Base-by-base conservation (phyloP, 1,284 basidiomycete genomes). In the Leucoagaricus sp. region DNA sequence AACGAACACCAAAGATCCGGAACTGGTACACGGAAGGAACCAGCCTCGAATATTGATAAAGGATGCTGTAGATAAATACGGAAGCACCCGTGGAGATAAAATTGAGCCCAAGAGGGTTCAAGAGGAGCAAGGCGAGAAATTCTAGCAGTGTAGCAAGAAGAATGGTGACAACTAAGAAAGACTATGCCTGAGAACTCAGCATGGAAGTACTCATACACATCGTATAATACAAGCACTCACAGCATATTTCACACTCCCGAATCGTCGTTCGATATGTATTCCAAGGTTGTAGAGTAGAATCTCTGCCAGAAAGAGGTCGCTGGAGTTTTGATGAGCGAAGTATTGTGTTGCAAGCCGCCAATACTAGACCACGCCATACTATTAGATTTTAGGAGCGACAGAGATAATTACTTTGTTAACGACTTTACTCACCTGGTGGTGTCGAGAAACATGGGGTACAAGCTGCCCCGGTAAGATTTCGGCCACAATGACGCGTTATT, bases 161-260 rank as follows among this genome's bases (percentile, higher is more conserved):
- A 0, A 81, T 74, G 2, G 87, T 85, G 10, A 93, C 77, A 19
- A 89, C 66, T 15, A 83, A 72, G 70, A 93, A 95, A 5, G 91
- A 93, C 92, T 94, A 56, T 33, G 29, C 29, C 41, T 15, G 8
- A 38, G n/a, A 29, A 17, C 45, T 40, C 33, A 41, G 13, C 34
- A 21, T 25, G 23, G 9, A 31, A 25, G 2, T 17, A 53, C 21
- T 48, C 19, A 17, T 41, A 23, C 29, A 23, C 9, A 19, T 41
- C n/a, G 8, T 19, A 26, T 21, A 15, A 17, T n/a, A 6, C 17
- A 17, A 21, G 19, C 15, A 75, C 91, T 72, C 63, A 94, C 94
- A n/a, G 91, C 91, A 72, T 84, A 97, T 70, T 97, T 97, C 57
- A 87, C 72, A 52, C 86, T 88, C 1, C 95, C 95, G 67, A 95